A percentile compares a stretch with the other conserved stretches of the same genome.
These are phyloP conservation scores for Plantago elongata DNA, from an alignment of 257 asterid genomes.

Conservation along the genomic window DNA sequence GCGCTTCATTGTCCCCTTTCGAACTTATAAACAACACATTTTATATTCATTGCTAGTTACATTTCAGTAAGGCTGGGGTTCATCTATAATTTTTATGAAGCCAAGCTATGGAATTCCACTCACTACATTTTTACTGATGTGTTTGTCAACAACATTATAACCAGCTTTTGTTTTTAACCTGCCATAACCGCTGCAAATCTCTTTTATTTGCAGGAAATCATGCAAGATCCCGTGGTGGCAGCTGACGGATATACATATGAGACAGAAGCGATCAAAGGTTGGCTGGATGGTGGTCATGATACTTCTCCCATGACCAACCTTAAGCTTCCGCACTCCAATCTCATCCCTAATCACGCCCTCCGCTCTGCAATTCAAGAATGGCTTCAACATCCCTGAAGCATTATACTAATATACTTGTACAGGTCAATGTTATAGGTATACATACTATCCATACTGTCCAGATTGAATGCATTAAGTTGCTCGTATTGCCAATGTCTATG, in stretches of 20 bases:
- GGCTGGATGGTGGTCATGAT: constrained; percentile 81
- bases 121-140: neutral
- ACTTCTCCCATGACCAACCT: constrained; percentile 88
- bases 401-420: neutral
- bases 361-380: constrained; percentile 96
- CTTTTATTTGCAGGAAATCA: constrained; percentile 32
- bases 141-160: neutral
- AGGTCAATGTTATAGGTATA: neutral
- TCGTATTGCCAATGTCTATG: neutral
- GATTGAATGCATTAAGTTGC: neutral
- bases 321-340: constrained; percentile 48
- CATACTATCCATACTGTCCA: neutral
- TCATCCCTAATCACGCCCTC: constrained; percentile 75
- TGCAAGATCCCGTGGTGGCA: constrained; percentile 56
- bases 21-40: too few species aligned
- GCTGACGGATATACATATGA: constrained; percentile 74
- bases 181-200: neutral
- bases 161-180: neutral
- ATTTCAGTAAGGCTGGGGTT: too few species aligned
- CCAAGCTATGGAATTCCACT: too few species aligned
- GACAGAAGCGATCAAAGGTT: constrained; percentile 79
- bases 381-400: constrained; percentile 47
- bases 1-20: too few species aligned
- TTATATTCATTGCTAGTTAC: too few species aligned
- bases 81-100: too few species aligned